phyloP scores from a whole-genome alignment of 257 asterid genomes.

The Fraxinus anomala region DNA sequence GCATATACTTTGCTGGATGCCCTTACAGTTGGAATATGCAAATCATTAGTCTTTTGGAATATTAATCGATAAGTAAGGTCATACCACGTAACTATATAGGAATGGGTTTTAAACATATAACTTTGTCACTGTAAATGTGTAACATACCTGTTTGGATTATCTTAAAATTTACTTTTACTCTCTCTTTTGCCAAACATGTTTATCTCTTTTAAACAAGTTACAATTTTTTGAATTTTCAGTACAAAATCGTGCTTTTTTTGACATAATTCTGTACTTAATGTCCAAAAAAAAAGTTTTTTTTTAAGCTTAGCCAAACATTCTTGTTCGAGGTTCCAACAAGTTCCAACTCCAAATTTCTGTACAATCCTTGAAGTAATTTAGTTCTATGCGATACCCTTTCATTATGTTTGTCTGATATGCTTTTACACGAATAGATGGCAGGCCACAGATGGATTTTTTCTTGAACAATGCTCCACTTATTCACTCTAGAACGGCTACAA shows the following conservation, averaged over 20 bases:
- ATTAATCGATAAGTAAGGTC: neutral
- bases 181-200: neutral
- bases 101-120: neutral
- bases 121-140: neutral
- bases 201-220: neutral
- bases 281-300: neutral
- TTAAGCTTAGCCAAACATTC: neutral
- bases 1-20: slow-evolving; percentile 10
- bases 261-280: too few species aligned
- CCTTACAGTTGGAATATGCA: neutral
- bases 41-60: neutral
- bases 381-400: neutral
- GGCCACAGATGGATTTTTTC: slow-evolving; percentile 52
- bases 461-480: slow-evolving; percentile 42
- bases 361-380: neutral
- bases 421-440: slow-evolving; percentile 46
- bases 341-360: neutral
- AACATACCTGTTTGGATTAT: neutral
- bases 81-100: neutral
- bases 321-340: neutral
- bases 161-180: too few species aligned
- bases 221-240: neutral
- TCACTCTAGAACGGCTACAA: slow-evolving; percentile 39
- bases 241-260: neutral
- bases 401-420: neutral